These are phyloP conservation scores for Flaveria ramosissima DNA, from an alignment of 129 eudicot genomes.

Conservation along the genomic window DNA sequence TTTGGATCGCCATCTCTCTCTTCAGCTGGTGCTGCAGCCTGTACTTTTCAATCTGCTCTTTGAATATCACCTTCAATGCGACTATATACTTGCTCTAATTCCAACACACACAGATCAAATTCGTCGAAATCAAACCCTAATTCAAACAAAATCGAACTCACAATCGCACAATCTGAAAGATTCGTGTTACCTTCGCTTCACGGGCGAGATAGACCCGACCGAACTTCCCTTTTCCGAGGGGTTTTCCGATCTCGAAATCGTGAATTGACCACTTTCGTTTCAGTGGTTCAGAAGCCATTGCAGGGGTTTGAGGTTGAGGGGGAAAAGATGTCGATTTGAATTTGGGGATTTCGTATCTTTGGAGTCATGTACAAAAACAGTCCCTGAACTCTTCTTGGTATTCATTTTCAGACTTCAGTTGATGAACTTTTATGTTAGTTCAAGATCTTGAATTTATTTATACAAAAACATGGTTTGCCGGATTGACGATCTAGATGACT, in stretches of 20 bases:
- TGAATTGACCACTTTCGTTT: conserved; percentile 54
- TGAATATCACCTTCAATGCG: conserved; percentile 89
- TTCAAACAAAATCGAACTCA: background rate
- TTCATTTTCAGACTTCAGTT: no score
- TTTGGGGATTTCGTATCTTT: background rate
- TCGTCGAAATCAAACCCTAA: conserved; percentile 19
- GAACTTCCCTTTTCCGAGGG: conserved; percentile 87
- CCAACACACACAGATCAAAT: conserved; percentile 1
- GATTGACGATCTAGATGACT: no score
- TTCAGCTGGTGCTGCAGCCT: conserved; percentile 74
- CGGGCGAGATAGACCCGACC: conserved; percentile 97
- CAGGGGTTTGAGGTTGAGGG: conserved; percentile 8
- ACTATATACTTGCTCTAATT: conserved; percentile 71
- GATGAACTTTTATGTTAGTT: no score
- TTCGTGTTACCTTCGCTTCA: conserved; percentile 58
- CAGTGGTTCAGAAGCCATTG: conserved; percentile 32
- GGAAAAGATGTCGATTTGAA: conserved; percentile 22
- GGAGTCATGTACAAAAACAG: background rate
- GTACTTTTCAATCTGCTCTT: conserved; percentile 87
- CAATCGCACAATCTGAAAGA: background rate
- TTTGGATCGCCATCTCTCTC: conserved; percentile 83
- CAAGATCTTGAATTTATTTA: no score
- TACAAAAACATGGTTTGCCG: no score
- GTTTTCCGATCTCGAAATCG: conserved; percentile 89
- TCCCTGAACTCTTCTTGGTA: background rate